A percentile compares a stretch with the other conserved stretches of the same genome.
Evolutionary conservation across 106 monocot genomes (phyloP).

Genomic region (Dendrobium chrysotoxum): DNA sequence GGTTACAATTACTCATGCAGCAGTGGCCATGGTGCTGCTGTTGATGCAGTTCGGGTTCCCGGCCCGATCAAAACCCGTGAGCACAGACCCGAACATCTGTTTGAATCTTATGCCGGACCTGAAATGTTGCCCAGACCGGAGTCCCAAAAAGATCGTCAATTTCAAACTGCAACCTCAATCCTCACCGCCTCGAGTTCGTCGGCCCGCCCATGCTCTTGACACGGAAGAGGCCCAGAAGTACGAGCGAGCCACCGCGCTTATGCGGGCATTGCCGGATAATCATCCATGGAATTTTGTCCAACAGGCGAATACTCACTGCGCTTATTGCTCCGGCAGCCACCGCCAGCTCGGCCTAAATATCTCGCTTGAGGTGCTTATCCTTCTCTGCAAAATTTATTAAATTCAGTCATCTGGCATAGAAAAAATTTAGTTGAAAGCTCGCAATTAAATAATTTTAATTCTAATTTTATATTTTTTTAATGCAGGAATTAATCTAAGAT

Average conservation of each 20-base stretch:
- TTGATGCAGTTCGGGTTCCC: neutral
- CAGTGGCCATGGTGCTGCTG: neutral
- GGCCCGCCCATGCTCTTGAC: conserved; percentile 24
- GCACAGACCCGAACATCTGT: neutral
- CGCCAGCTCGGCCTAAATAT: neutral
- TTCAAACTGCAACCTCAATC: conserved; percentile 11
- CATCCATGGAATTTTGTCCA: conserved; percentile 48
- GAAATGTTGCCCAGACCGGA: conserved; percentile 11
- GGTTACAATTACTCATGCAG: neutral
- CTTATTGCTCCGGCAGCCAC: neutral
- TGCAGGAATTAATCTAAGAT: no score
- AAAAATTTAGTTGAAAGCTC: no score
- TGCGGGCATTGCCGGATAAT: conserved; percentile 30
- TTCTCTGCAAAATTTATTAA: neutral
- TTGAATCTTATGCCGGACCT: neutral
- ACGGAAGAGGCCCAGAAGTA: conserved; percentile 29
- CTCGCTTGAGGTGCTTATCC: neutral
- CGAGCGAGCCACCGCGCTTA: conserved; percentile 23
- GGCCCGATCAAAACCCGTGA: neutral
- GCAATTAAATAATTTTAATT: no score
- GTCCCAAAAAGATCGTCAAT: conserved; percentile 10
- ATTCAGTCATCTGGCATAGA: no score
- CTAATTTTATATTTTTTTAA: no score
- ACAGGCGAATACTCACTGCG: conserved; percentile 30
- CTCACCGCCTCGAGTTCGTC: conserved; percentile 34